Evolutionary conservation across 2,329 filamentous ascomycete genomes (phyloP).

Genomic region (Rutstroemia sp.): DNA sequence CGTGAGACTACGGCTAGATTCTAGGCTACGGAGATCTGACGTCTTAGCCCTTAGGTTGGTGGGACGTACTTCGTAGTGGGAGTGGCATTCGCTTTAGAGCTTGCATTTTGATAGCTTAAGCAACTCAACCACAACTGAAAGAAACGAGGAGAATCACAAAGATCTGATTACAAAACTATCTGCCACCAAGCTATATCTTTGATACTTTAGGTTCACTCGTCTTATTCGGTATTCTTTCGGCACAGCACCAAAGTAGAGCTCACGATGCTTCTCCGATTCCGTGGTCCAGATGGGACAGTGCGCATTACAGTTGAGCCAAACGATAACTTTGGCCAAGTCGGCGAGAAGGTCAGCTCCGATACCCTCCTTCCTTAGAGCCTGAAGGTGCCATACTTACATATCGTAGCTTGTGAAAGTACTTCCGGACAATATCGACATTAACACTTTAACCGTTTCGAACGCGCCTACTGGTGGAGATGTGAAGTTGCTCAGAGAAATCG

Average conservation of each 20-base stretch:
- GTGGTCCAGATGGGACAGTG: constrained; percentile 88
- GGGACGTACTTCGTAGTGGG: neutral
- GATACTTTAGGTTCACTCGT: neutral
- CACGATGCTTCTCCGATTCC: constrained; percentile 31
- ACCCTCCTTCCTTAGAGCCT: neutral
- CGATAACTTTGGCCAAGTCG: constrained; percentile 63
- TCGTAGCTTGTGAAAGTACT: constrained; percentile 49
- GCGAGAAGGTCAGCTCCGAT: constrained; percentile 37
- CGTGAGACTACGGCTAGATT: neutral
- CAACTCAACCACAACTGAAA: neutral
- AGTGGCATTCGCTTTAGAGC: neutral
- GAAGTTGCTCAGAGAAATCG: constrained; percentile 52
- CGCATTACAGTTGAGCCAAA: constrained; percentile 70
- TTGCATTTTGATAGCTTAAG: neutral
- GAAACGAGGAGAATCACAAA: neutral
- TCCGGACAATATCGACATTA: constrained; percentile 53
- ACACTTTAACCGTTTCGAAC: constrained; percentile 55
- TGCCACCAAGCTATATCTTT: neutral
- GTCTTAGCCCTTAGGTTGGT: neutral
- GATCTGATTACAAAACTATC: neutral
- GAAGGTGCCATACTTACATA: constrained; percentile 13
- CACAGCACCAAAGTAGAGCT: neutral
- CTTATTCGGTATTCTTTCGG: neutral
- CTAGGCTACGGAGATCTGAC: constrained; percentile 9
- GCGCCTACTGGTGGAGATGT: constrained; percentile 49